These are phyloP conservation scores for Cutaneotrichosporon daszewskae DNA, from an alignment of 1,284 basidiomycete genomes.

Conservation along the genomic window DNA sequence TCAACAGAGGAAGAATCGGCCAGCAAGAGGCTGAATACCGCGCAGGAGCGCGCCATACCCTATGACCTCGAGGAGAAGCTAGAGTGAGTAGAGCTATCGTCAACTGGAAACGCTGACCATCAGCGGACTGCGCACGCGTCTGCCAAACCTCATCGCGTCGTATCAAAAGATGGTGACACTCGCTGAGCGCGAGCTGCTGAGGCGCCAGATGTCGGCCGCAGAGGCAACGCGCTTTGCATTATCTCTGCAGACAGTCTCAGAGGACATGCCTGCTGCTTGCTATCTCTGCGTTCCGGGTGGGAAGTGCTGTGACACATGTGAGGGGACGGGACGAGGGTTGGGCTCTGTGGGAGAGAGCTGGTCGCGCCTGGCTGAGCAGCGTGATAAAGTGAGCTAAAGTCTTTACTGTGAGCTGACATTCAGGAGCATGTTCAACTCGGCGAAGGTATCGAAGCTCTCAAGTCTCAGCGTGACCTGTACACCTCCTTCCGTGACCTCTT, in stretches of 20 bases:
- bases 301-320: constrained; percentile 63
- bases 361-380: constrained; percentile 66
- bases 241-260: constrained; percentile 68
- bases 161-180: constrained; percentile 84
- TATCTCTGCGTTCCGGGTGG: constrained; percentile 51
- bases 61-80: constrained; percentile 85
- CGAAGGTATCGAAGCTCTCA: constrained; percentile 34
- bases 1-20: constrained; percentile 80
- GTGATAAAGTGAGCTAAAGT: constrained; percentile 61
- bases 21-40: constrained; percentile 69
- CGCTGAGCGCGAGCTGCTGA: constrained; percentile 74
- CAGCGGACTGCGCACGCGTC: constrained; percentile 64
- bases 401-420: neutral
- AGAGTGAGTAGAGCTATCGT: constrained; percentile 51
- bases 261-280: constrained; percentile 49
- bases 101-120: neutral
- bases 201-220: constrained; percentile 77
- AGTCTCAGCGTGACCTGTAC: constrained; percentile 82
- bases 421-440: constrained; percentile 5
- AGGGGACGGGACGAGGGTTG: constrained; percentile 69
- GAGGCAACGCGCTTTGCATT: constrained; percentile 76
- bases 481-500: constrained; percentile 77
- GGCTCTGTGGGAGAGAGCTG: constrained; percentile 63
- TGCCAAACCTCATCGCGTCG: constrained; percentile 66
- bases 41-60: constrained; percentile 87